Evolutionary conservation across 2,329 filamentous ascomycete species (phyloP).

Genomic region (Aspergillus sergii): DNA sequence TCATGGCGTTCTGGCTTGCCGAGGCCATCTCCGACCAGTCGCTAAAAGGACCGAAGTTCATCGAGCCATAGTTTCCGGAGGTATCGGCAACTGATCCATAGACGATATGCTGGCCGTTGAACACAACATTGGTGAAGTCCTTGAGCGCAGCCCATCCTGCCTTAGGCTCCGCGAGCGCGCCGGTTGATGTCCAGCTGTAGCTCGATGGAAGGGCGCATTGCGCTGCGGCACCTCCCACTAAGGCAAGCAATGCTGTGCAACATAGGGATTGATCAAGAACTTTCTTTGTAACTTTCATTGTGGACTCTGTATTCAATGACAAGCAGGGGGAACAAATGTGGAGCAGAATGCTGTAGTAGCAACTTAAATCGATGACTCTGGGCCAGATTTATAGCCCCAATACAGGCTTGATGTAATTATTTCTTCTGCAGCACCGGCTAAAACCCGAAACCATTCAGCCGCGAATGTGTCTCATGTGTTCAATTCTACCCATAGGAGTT

Average conservation of each 20-base stretch:
- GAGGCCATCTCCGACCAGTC: slow-evolving; percentile 57
- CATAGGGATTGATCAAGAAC: not conserved
- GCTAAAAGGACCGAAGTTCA: slow-evolving; percentile 59
- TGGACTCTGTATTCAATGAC: not conserved
- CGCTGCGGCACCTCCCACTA: slow-evolving; percentile 1
- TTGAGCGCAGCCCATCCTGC: slow-evolving; percentile 62
- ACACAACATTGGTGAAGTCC: slow-evolving; percentile 61
- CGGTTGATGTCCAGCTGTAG: slow-evolving; percentile 61
- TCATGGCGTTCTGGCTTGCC: slow-evolving; percentile 58
- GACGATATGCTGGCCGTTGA: slow-evolving; percentile 63
- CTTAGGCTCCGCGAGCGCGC: slow-evolving; percentile 54
- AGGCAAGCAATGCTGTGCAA: not conserved
- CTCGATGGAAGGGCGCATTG: slow-evolving; percentile 57
- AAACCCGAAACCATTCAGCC: not conserved
- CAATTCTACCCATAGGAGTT: not conserved
- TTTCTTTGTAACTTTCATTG: not conserved
- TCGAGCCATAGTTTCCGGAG: slow-evolving; percentile 56
- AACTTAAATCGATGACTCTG: not conserved
- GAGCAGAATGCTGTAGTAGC: not conserved
- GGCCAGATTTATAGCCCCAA: not conserved
- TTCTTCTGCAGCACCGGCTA: not conserved
- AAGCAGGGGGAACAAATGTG: not conserved
- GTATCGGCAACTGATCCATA: slow-evolving; percentile 57
- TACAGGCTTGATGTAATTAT: not conserved
- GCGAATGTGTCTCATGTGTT: not conserved